Percentiles rank a stretch among this genome's conserved stretches.
Conservation (phyloP, 2,329 filamentous ascomycete genomes). For the Fusarium dimerum region DNA sequence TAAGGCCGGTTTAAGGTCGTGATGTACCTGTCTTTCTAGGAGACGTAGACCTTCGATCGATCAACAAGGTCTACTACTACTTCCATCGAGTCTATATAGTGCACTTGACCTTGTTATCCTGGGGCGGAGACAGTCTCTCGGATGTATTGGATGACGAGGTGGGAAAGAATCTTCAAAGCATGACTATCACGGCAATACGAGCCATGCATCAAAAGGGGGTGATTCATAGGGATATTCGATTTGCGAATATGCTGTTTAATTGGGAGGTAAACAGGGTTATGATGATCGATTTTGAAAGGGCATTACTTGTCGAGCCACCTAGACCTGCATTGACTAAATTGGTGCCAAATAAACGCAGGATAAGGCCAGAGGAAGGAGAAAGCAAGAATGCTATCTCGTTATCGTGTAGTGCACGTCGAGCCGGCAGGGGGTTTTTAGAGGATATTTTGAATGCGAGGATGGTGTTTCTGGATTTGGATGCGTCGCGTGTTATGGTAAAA, state of each 20-base stretch:
- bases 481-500: too few relatives aligned
- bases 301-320: slow-evolving; percentile 18
- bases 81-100: slow-evolving; percentile 33
- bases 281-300: slow-evolving; percentile 35
- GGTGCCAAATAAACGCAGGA: too few relatives aligned
- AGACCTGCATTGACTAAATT: not conserved
- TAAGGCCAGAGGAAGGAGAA: too few relatives aligned
- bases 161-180: not conserved
- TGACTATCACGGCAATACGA: slow-evolving; percentile 13
- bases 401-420: too few relatives aligned
- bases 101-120: slow-evolving; percentile 37
- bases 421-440: too few relatives aligned
- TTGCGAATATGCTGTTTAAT: slow-evolving; percentile 29
- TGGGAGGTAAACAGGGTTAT: slow-evolving; percentile 24
- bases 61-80: slow-evolving; percentile 34
- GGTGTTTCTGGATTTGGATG: too few relatives aligned
- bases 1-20: slow-evolving; percentile 35
- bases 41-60: slow-evolving; percentile 33
- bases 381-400: too few relatives aligned
- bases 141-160: slow-evolving; percentile 13
- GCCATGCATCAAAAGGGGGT: slow-evolving; percentile 28
- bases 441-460: too few relatives aligned
- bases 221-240: slow-evolving; percentile 25
- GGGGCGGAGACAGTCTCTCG: slow-evolving; percentile 10
- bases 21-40: slow-evolving; percentile 36